Conservation (phyloP, 495 filamentous ascomycete species). For the Penicillium waksmanii region DNA sequence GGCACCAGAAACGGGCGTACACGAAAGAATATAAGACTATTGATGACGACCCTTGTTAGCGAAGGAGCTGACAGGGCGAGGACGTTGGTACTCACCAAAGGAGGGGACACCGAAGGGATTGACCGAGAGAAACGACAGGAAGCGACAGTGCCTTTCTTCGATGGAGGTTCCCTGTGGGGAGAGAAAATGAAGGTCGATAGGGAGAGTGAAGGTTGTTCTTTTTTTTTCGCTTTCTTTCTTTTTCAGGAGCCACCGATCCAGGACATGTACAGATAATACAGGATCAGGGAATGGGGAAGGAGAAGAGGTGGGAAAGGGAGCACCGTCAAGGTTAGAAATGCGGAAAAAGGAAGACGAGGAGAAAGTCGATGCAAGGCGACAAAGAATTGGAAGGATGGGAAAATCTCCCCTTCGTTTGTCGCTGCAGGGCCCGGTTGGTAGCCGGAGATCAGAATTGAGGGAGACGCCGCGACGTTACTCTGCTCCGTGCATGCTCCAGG, state of each 20-base stretch:
- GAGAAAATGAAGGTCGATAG: conserved; percentile 13
- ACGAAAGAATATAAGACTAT: conserved; percentile 36
- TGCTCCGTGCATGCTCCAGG: conserved; percentile 55
- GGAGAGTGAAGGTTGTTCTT: conserved; percentile 12
- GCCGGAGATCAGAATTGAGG: conserved; percentile 38
- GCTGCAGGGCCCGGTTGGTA: conserved; percentile 26
- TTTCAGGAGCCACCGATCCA: conserved; percentile 28
- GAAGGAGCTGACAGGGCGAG: not conserved
- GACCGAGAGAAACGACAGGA: conserved; percentile 7
- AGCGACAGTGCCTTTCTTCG: not conserved
- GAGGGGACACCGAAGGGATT: conserved; percentile 23
- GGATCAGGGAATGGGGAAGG: conserved; percentile 33
- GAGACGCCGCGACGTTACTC: conserved; percentile 45
- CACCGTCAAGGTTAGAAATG: conserved; percentile 3
- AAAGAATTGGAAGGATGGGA: conserved; percentile 34
- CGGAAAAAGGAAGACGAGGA: conserved; percentile 10
- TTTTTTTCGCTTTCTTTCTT: conserved; percentile 25
- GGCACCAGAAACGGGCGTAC: conserved; percentile 37
- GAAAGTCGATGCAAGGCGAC: conserved; percentile 46
- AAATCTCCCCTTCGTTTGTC: conserved; percentile 43
- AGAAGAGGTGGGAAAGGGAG: conserved; percentile 19
- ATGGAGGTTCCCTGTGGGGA: not conserved
- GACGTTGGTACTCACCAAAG: conserved; percentile 30
- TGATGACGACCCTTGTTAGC: conserved; percentile 21
- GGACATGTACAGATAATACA: conserved; percentile 44